These are phyloP conservation scores for Claviceps humidiphila DNA, from an alignment of 2,329 filamentous ascomycete species.

Conservation along the genomic window DNA sequence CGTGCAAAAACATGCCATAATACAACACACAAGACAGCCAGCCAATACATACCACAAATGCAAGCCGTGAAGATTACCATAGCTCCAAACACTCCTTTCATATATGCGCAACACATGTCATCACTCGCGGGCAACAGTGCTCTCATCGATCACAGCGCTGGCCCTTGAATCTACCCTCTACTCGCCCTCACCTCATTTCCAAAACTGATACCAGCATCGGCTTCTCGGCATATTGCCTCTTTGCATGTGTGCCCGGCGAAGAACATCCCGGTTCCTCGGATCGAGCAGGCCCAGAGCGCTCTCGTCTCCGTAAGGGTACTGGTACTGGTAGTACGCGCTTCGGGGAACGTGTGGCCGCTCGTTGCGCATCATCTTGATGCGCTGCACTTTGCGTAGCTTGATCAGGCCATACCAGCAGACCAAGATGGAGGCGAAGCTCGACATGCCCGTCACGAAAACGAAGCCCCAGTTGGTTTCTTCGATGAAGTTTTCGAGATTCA, in stretches of 20 bases:
- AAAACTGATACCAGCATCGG: constrained; percentile 15
- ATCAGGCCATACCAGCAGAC: constrained; percentile 75
- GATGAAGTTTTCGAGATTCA: constrained; percentile 98
- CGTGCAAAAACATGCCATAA: too few relatives aligned
- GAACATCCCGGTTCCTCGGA: constrained; percentile 39
- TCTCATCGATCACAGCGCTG: too few relatives aligned
- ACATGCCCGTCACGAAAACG: constrained; percentile 56
- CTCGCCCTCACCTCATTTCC: constrained; percentile 1
- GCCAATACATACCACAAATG: too few relatives aligned
- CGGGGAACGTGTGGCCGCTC: constrained; percentile 26
- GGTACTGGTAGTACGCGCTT: constrained; percentile 23
- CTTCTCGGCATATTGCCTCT: constrained; percentile 27
- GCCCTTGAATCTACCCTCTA: not conserved
- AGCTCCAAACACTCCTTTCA: too few relatives aligned
- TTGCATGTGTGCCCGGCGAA: constrained; percentile 37
- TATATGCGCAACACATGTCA: too few relatives aligned
- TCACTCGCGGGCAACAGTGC: too few relatives aligned
- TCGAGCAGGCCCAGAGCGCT: constrained; percentile 38
- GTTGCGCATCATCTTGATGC: constrained; percentile 64
- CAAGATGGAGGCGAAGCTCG: constrained; percentile 57
- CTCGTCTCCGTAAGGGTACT: constrained; percentile 23
- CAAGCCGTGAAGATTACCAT: too few relatives aligned
- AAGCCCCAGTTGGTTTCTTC: constrained; percentile 90
- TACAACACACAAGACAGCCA: too few relatives aligned
- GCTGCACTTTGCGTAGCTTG: constrained; percentile 74